These are phyloP conservation scores for Acacia pycnantha DNA, from an alignment of 331 rosid species.

Conservation along the genomic window DNA sequence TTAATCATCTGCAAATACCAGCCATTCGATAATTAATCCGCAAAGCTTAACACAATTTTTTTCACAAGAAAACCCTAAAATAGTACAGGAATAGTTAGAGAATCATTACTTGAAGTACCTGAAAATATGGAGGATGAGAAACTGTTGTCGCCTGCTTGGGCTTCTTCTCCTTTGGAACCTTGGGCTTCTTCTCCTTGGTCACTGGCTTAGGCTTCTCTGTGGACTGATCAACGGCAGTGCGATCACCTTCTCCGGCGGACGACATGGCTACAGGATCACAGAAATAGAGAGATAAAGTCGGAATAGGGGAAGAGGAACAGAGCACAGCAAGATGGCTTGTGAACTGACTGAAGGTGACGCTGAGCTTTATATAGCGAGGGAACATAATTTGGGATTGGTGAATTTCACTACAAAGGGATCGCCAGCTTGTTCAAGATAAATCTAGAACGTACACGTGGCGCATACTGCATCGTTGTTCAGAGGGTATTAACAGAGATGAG, in stretches of 20 bases:
- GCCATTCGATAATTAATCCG: not conserved
- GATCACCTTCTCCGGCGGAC: constrained; percentile 33
- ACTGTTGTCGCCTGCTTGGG: constrained; percentile 54
- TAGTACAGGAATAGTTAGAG: not conserved
- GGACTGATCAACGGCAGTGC: constrained; percentile 24
- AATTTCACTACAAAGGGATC: constrained; percentile 28
- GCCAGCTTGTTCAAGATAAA: constrained; percentile 37
- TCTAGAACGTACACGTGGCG: constrained; percentile 61
- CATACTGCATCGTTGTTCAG: constrained; percentile 5
- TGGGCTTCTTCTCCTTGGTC: constrained; percentile 55
- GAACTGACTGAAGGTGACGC: not conserved
- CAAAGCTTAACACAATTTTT: not conserved
- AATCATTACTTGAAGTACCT: constrained; percentile 35
- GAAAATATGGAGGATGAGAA: constrained; percentile 84
- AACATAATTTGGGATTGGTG: constrained; percentile 38
- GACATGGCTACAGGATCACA: constrained; percentile 44
- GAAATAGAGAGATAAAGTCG: not conserved
- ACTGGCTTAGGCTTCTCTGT: constrained; percentile 35
- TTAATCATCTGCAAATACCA: constrained; percentile 61
- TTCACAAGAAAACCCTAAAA: too few relatives aligned
- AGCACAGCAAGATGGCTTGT: not conserved
- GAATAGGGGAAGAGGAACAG: not conserved
- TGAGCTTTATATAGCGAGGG: constrained; percentile 29
- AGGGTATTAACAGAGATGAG: not conserved
- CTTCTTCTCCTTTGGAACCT: constrained; percentile 53